phyloP scores from a whole-genome alignment of 139 green algal species.

The Picochlorum sp. region DNA sequence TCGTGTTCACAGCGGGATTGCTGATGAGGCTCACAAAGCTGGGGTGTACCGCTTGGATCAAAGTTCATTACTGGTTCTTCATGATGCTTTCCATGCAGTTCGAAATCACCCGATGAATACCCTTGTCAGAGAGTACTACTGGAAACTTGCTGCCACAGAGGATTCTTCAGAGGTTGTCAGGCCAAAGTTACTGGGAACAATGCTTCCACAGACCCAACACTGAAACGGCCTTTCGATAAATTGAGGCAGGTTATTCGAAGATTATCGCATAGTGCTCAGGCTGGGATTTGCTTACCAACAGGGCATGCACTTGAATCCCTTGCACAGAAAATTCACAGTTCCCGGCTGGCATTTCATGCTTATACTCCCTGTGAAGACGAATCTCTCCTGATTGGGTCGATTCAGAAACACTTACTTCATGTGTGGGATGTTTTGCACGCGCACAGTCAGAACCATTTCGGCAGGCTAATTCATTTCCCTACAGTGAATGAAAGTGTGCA shows the following conservation, averaged over 20 bases:
- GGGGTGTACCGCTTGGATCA: conserved; percentile 10
- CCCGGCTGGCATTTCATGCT: conserved; percentile 15
- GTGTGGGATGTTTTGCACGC: conserved; percentile 31
- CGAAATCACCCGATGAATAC: conserved; percentile 34
- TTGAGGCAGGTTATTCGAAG: conserved; percentile 29
- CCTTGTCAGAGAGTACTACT: conserved; percentile 23
- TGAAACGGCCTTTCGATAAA: conserved; percentile 30
- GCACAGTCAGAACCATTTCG: conserved; percentile 31
- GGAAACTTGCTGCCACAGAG: conserved; percentile 7
- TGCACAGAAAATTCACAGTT: conserved; percentile 13
- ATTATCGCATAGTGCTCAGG: conserved; percentile 28
- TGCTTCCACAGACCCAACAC: conserved; percentile 23
- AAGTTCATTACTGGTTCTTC: conserved; percentile 20
- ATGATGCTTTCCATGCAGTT: conserved; percentile 20
- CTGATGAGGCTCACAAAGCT: conserved; percentile 30
- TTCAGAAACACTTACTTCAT: conserved; percentile 24
- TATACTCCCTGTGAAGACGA: conserved; percentile 4
- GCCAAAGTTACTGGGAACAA: conserved; percentile 21
- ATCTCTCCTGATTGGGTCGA: background rate
- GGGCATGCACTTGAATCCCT: conserved; percentile 18
- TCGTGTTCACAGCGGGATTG: conserved; percentile 29
- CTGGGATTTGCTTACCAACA: conserved; percentile 18
- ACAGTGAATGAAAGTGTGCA: background rate
- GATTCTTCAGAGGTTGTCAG: background rate
- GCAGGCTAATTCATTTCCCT: conserved; percentile 15